Conservation (phyloP, 192 early-diverging fungal genomes). For the Rhizophlyctis rosea region DNA sequence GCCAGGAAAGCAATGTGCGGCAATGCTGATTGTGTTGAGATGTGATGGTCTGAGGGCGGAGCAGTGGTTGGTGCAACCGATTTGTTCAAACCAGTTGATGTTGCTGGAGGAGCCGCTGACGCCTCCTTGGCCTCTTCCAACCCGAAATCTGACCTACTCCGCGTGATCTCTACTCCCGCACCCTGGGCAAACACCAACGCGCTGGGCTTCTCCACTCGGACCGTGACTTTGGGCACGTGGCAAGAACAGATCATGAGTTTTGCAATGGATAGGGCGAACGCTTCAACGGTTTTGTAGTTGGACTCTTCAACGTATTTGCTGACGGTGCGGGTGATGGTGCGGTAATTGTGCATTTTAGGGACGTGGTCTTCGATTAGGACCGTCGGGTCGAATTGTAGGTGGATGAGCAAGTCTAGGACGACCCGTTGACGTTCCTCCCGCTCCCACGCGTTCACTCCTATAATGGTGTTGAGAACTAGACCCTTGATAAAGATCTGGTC, state of each 20-base stretch:
- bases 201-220: constrained; percentile 91
- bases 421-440: constrained; percentile 89
- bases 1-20: constrained; percentile 73
- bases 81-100: too few relatives aligned
- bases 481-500: constrained; percentile 86
- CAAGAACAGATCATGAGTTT: constrained; percentile 73
- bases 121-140: constrained; percentile 2
- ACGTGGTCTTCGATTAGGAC: constrained; percentile 54
- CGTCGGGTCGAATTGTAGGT: constrained; percentile 63
- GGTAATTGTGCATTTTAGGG: constrained; percentile 78
- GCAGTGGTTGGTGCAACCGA: too few relatives aligned
- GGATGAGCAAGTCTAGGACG: constrained; percentile 61
- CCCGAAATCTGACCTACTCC: constrained; percentile 48
- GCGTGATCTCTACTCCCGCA: constrained; percentile 87
- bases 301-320: constrained; percentile 80
- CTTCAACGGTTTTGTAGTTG: constrained; percentile 93
- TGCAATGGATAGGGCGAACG: constrained; percentile 80
- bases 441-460: constrained; percentile 96
- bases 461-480: constrained; percentile 76
- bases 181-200: constrained; percentile 88
- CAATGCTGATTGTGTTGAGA: constrained; percentile 29
- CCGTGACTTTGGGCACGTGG: constrained; percentile 82
- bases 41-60: constrained; percentile 25
- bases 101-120: too few relatives aligned
- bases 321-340: constrained; percentile 82